Percentiles rank a stretch among this genome's conserved stretches.
These are phyloP conservation scores for Pseudocercospora pini-densiflorae DNA, from an alignment of 2,329 filamentous ascomycete genomes.

Conservation along the genomic window DNA sequence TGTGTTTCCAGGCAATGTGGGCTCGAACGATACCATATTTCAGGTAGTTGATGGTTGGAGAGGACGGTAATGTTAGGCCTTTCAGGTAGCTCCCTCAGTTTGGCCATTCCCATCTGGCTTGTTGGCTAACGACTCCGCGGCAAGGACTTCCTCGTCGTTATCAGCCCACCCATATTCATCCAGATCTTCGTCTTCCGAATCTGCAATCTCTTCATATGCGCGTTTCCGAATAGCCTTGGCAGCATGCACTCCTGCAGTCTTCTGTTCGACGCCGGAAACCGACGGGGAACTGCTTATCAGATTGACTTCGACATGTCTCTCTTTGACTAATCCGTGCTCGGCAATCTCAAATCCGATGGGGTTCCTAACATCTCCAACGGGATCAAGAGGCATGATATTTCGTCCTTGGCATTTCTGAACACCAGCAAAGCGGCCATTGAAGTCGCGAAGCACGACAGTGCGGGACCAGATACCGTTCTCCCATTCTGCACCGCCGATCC, in stretches of 20 bases:
- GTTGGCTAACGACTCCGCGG: constrained; percentile 6
- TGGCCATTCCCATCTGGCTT: neutral
- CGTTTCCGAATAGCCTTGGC: constrained; percentile 56
- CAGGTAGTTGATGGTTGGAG: constrained; percentile 51
- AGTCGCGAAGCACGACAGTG: constrained; percentile 80
- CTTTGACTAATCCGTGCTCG: constrained; percentile 48
- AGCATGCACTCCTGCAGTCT: constrained; percentile 12
- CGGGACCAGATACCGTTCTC: constrained; percentile 76
- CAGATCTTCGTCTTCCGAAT: constrained; percentile 66
- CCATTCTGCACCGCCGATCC: constrained; percentile 78
- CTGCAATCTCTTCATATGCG: constrained; percentile 59
- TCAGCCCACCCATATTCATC: constrained; percentile 75
- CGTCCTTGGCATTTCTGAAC: constrained; percentile 51
- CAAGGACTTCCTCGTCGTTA: constrained; percentile 60
- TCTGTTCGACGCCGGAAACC: neutral
- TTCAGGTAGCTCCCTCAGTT: constrained; percentile 8
- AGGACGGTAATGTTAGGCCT: neutral
- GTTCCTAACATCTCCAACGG: constrained; percentile 47
- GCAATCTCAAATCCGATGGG: constrained; percentile 57
- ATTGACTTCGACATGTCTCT: constrained; percentile 30
- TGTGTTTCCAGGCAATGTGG: constrained; percentile 64
- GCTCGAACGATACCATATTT: constrained; percentile 51
- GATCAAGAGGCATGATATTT: constrained; percentile 36
- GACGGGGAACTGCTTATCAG: constrained; percentile 21
- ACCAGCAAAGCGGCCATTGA: constrained; percentile 49